A percentile compares a stretch with the other conserved stretches of the same genome.
Evolutionary conservation across 2,329 filamentous ascomycete species (phyloP).

Genomic region (Epichloe uncinata): DNA sequence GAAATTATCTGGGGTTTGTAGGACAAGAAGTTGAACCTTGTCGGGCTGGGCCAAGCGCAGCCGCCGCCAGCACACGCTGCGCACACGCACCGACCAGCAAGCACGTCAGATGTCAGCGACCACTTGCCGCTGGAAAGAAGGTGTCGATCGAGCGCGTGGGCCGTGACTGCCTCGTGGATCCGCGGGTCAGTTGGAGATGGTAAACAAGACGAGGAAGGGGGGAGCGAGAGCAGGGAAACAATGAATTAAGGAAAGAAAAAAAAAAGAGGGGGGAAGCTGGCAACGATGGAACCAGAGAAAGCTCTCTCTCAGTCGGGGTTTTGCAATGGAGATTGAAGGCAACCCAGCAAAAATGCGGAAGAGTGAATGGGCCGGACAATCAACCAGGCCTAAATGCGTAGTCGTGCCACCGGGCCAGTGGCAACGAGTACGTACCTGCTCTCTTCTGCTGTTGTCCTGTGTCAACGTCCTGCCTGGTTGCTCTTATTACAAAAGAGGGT

Average conservation of each 20-base stretch:
- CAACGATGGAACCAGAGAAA: slow-evolving; percentile 1
- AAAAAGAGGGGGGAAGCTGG: background rate
- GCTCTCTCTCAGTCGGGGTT: slow-evolving; percentile 4
- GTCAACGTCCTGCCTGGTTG: background rate
- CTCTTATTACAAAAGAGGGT: background rate
- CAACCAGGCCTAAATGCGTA: background rate
- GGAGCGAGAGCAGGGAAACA: background rate
- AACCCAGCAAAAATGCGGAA: slow-evolving; percentile 4
- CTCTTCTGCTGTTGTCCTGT: background rate
- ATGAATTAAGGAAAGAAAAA: background rate
- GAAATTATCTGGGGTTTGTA: slow-evolving; percentile 15
- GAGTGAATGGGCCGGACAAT: slow-evolving; percentile 6
- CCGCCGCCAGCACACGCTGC: slow-evolving; percentile 7
- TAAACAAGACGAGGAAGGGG: slow-evolving; percentile 1
- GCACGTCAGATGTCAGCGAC: background rate
- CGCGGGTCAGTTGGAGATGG: slow-evolving; percentile 1
- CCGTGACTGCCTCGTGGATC: slow-evolving; percentile 7
- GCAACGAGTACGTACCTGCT: slow-evolving; percentile 1
- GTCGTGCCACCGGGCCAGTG: background rate
- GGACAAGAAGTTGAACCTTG: slow-evolving; percentile 9
- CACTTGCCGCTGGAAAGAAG: background rate
- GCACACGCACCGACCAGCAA: background rate
- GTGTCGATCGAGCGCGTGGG: slow-evolving; percentile 3
- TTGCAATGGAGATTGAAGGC: slow-evolving; percentile 4
- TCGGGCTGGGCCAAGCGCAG: slow-evolving; percentile 9